Evolutionary conservation across 164 flowering plant genomes (phyloP).

Genomic region (Litsea cubeba): DNA sequence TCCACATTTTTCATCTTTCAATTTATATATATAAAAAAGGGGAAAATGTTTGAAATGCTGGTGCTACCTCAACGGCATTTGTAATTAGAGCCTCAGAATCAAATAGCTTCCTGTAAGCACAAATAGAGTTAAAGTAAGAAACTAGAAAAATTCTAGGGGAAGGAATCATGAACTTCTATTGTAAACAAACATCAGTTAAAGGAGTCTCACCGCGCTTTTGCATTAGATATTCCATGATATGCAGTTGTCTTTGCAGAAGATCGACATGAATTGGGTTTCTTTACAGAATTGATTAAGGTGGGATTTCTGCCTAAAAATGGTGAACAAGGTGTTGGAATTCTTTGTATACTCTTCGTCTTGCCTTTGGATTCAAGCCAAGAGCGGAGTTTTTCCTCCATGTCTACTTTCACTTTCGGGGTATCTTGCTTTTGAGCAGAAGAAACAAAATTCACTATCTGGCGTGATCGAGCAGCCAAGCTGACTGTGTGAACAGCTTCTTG

Average conservation of each 20-base stretch:
- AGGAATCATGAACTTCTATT: background rate
- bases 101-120: constrained; percentile 18
- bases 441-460: constrained; percentile 59
- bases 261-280: constrained; percentile 24
- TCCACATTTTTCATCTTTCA: background rate
- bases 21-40: background rate
- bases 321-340: constrained; percentile 33
- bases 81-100: constrained; percentile 19
- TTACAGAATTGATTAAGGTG: constrained; percentile 28
- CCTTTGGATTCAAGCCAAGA: constrained; percentile 97
- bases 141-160: background rate
- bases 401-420: constrained; percentile 58
- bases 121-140: background rate
- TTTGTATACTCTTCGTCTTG: constrained; percentile 60
- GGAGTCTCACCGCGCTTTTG: constrained; percentile 40
- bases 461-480: constrained; percentile 80
- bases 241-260: constrained; percentile 31
- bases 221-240: constrained; percentile 10
- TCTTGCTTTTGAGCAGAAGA: constrained; percentile 47
- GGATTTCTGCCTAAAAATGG: constrained; percentile 51
- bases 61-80: constrained; percentile 32
- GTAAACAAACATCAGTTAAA: background rate
- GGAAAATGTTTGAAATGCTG: background rate
- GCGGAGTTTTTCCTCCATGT: constrained; percentile 80
- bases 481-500: constrained; percentile 86